Evolutionary conservation across 192 early-diverging fungal species (phyloP), one percentile per base, ranked within the genome.

Genomic region (Coemansia sp.): DNA sequence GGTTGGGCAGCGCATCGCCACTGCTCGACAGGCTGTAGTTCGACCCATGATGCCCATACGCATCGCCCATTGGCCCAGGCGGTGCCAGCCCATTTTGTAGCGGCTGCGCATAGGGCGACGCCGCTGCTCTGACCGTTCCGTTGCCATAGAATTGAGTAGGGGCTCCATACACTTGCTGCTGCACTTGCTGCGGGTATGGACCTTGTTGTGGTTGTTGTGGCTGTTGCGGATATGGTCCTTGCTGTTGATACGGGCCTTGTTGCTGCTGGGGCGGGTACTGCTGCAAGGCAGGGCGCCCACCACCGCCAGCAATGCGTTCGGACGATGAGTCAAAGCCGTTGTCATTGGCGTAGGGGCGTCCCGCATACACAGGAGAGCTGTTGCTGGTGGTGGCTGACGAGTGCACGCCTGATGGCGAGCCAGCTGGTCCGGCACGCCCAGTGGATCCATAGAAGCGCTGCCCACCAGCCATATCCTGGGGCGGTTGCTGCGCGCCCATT

Each of bases 321-420:
- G 78, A 68, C 21, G 78, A 74, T 17, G 72, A 72, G 63, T 81
- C 78, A 64, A 81, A 81, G 1, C 79, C 79, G 53, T 76, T 60
- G 64, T 72, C 74, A 6, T 62, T 60, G 21, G 59, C 57, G 36
- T 73, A 73, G 9, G 50, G 67, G 31, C 60, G 62, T 21, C 59
- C 59, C 2, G 54, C 50, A 33, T 50, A 67, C 51, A 63, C 67
- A 1, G 71, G 67, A 13, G 76, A 77, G 56, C 56, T 59, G 34
- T 59, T 59, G 66, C 54, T 68, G 0, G 64, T 36, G 42, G 31
- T 56, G 17, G 42, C 19, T 4, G 53, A 46, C 16, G 71, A 73
- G 33, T 59, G 31, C 17, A 35, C 34, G 8, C 56, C 60, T 41
- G 59, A 33, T 54, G 16, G 31, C 27, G 6, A 45, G 44, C 41